These are phyloP conservation scores for Suillus fuscotomentosus DNA, from an alignment of 768 basidiomycete species.

Conservation along the genomic window DNA sequence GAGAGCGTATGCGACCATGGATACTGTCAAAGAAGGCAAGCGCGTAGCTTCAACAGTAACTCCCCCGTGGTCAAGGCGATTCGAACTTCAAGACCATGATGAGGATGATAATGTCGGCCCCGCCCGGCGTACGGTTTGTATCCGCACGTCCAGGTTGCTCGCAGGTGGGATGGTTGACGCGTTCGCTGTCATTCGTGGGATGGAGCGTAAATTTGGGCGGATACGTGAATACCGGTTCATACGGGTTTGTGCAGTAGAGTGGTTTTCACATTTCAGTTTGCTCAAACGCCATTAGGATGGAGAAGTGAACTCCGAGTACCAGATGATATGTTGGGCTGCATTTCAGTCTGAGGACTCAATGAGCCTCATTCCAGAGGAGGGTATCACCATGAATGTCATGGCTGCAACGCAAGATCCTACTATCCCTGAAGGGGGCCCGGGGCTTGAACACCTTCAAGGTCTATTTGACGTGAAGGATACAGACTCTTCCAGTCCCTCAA, in stretches of 20 bases:
- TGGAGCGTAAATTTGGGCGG: conserved; percentile 56
- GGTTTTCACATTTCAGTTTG: background rate
- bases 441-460: conserved; percentile 28
- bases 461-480: conserved; percentile 22
- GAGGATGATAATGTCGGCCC: background rate
- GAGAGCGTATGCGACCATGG: background rate
- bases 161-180: conserved; percentile 49
- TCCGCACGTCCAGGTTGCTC: conserved; percentile 38
- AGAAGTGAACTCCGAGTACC: conserved; percentile 44
- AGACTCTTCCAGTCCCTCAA: background rate
- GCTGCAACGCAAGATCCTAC: conserved; percentile 21
- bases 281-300: conserved; percentile 37
- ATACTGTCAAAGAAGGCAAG: background rate
- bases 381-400: conserved; percentile 29
- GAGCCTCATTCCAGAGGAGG: conserved; percentile 32
- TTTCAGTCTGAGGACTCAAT: conserved; percentile 46
- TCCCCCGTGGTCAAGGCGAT: conserved; percentile 3
- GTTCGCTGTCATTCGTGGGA: conserved; percentile 47
- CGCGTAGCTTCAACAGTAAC: background rate
- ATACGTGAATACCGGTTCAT: conserved; percentile 33
- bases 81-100: background rate
- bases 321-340: conserved; percentile 39
- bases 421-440: conserved; percentile 30
- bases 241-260: background rate
- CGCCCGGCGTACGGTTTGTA: conserved; percentile 30